A percentile compares a stretch with the other conserved stretches of the same genome.
Evolutionary conservation across 805 yeast species (phyloP).

Genomic region (Wickerhamomyces ciferrii): DNA sequence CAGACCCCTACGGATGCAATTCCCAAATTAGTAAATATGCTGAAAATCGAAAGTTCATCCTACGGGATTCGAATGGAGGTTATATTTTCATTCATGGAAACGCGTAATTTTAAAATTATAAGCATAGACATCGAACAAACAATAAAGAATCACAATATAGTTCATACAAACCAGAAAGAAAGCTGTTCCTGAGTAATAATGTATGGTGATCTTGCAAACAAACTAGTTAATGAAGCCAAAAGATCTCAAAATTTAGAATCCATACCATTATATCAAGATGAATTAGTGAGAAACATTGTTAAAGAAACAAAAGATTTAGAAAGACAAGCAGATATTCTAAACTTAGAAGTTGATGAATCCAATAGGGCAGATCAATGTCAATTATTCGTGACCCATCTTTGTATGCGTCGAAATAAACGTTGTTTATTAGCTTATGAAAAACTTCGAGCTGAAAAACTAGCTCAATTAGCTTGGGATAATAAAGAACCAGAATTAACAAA

Average conservation of each 20-base stretch:
- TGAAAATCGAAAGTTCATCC: no score
- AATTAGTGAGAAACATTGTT: conserved; percentile 59
- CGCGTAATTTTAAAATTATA: no score
- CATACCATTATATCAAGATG: conserved; percentile 69
- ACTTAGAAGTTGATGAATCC: conserved; percentile 24
- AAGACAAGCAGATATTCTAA: conserved; percentile 46
- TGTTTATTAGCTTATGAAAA: conserved; percentile 82
- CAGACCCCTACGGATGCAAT: no score
- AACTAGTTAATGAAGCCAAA: conserved; percentile 81
- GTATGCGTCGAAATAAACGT: conserved; percentile 85
- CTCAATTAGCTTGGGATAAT: conserved; percentile 67
- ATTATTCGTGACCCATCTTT: conserved; percentile 50
- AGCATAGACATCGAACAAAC: no score
- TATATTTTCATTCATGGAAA: no score
- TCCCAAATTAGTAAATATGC: no score
- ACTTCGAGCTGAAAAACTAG: conserved; percentile 63
- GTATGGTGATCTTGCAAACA: conserved; percentile 88
- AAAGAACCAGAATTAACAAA: conserved; percentile 54
- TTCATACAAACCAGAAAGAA: no score
- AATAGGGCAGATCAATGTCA: conserved; percentile 55
- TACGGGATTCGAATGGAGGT: no score
- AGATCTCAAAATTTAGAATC: conserved; percentile 61
- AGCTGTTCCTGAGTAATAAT: conserved; percentile 35
- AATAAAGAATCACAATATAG: no score
- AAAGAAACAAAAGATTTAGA: conserved; percentile 68